phyloP scores from a whole-genome alignment of 768 basidiomycete species.

The Megacollybia marginata region DNA sequence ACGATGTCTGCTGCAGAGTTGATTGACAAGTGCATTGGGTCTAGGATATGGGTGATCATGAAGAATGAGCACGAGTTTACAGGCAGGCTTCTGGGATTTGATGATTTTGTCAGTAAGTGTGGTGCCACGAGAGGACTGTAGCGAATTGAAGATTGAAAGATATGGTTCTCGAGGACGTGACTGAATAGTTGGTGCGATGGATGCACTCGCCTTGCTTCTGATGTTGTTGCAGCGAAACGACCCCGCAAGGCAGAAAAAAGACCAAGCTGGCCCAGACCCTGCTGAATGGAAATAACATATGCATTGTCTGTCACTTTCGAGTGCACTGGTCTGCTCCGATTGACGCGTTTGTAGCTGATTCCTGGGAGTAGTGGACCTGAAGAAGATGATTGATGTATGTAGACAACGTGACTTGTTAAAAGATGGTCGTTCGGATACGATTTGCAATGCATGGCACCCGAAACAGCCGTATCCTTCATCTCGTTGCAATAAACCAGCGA shows the following conservation, averaged over 20 bases:
- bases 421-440: conserved; percentile 81
- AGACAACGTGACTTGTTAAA: background rate
- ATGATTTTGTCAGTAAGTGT: conserved; percentile 97
- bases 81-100: conserved; percentile 90
- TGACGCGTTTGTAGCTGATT: conserved; percentile 21
- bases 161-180: conserved; percentile 95
- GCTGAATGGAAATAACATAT: conserved; percentile 93
- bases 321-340: background rate
- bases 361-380: conserved; percentile 31
- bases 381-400: background rate
- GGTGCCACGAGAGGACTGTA: no score
- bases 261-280: conserved; percentile 84
- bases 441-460: conserved; percentile 75
- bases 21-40: conserved; percentile 96
- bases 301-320: conserved; percentile 63
- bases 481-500: conserved; percentile 75
- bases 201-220: no score
- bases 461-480: conserved; percentile 71
- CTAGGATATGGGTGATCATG: conserved; percentile 97
- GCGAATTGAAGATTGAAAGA: conserved; percentile 37
- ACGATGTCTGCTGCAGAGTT: conserved; percentile 49
- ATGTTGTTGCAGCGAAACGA: conserved; percentile 60
- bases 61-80: conserved; percentile 96
- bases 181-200: conserved; percentile 70
- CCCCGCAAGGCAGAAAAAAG: conserved; percentile 72